These are phyloP conservation scores for Eutrema japonicum DNA, from an alignment of 345 rosid species.

Conservation along the genomic window DNA sequence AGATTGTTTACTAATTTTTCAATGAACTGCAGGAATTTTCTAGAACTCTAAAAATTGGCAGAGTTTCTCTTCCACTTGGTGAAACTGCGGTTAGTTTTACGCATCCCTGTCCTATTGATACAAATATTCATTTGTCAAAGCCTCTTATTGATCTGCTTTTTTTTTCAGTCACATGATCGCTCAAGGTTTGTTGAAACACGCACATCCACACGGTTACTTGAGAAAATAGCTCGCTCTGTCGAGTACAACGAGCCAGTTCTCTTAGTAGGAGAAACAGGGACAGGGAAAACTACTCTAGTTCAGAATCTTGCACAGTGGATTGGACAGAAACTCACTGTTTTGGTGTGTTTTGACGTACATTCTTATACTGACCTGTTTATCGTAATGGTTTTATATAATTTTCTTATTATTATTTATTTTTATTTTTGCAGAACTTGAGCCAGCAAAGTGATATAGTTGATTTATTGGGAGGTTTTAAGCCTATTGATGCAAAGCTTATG, in stretches of 20 bases:
- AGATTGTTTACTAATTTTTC: constrained; percentile 30
- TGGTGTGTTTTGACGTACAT: constrained; percentile 59
- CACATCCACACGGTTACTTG: constrained; percentile 74
- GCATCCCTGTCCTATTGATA: constrained; percentile 33
- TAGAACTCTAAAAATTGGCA: constrained; percentile 67
- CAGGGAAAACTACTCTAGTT: constrained; percentile 96
- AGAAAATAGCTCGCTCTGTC: constrained; percentile 83
- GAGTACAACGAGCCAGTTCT: constrained; percentile 91
- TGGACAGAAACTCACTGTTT: constrained; percentile 85
- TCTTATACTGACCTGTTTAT: constrained; percentile 12
- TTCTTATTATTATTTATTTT: background rate
- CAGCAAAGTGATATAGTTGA: constrained; percentile 97
- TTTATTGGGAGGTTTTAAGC: constrained; percentile 96
- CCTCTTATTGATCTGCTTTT: constrained; percentile 37
- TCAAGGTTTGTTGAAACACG: constrained; percentile 73
- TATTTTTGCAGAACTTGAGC: constrained; percentile 76
- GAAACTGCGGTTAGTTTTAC: constrained; percentile 52
- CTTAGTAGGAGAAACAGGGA: constrained; percentile 99
- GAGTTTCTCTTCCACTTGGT: constrained; percentile 62
- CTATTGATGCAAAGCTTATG: constrained; percentile 68
- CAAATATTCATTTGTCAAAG: constrained; percentile 20
- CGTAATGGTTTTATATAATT: constrained; percentile 12
- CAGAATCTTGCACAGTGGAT: constrained; percentile 81
- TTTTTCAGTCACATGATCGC: constrained; percentile 56
- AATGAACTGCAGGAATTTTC: constrained; percentile 57